These are phyloP conservation scores for Cercospora nicotianae DNA, from an alignment of 2,329 filamentous ascomycete genomes.

Conservation along the genomic window DNA sequence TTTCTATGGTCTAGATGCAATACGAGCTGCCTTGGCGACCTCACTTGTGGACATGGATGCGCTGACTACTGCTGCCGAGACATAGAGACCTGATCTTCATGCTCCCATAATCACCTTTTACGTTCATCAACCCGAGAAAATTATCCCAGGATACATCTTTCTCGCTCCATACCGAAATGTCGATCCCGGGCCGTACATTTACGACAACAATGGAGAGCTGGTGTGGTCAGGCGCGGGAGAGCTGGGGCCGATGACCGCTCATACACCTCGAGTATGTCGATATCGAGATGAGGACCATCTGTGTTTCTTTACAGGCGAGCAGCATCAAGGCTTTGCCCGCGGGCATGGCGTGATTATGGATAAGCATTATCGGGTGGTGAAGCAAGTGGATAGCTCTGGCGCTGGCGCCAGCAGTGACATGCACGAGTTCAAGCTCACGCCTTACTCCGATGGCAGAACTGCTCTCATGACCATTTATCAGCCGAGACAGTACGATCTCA, in stretches of 20 bases:
- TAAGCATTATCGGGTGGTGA: constrained; percentile 50
- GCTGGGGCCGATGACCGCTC: constrained; percentile 51
- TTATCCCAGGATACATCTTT: constrained; percentile 53
- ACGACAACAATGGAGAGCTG: constrained; percentile 53
- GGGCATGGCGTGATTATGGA: constrained; percentile 57
- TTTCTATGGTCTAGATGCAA: neutral
- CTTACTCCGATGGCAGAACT: constrained; percentile 44
- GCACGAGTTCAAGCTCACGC: constrained; percentile 54
- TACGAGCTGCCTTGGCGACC: neutral
- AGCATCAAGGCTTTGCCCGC: constrained; percentile 54
- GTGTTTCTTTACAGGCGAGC: constrained; percentile 55
- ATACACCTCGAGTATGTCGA: constrained; percentile 51
- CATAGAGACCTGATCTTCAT: constrained; percentile 43
- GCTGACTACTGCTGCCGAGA: constrained; percentile 12
- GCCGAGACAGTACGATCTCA: constrained; percentile 49
- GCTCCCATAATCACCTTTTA: constrained; percentile 40
- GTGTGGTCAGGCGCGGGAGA: constrained; percentile 54
- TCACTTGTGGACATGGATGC: neutral
- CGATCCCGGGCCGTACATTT: constrained; percentile 54
- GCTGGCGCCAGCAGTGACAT: constrained; percentile 51
- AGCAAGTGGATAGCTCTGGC: constrained; percentile 46
- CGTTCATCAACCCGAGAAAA: constrained; percentile 38
- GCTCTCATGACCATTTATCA: constrained; percentile 43
- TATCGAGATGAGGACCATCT: constrained; percentile 52
- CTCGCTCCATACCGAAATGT: constrained; percentile 52